Evolutionary conservation across 1,284 basidiomycete genomes (phyloP).

Genomic region (Moesziomyces globuligerus): DNA sequence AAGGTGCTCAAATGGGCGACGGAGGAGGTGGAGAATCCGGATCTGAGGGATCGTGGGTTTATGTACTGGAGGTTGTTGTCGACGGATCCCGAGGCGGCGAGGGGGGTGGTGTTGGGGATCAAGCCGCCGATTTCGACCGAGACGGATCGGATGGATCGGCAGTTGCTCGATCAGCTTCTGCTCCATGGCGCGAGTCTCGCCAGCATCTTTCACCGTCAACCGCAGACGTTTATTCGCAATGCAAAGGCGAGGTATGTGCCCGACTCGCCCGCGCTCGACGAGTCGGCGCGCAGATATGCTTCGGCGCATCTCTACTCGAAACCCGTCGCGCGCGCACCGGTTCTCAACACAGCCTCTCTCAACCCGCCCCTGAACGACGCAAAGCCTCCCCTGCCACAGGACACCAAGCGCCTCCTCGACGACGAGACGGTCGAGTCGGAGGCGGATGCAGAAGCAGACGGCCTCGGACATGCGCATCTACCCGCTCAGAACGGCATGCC

Average conservation of each 20-base stretch:
- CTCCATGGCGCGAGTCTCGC: conserved; percentile 61
- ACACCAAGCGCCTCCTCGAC: background rate
- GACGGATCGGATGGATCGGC: conserved; percentile 84
- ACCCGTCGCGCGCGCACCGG: conserved; percentile 28
- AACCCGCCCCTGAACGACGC: background rate
- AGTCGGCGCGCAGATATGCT: conserved; percentile 50
- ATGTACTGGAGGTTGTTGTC: conserved; percentile 99
- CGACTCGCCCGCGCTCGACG: conserved; percentile 57
- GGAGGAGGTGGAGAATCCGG: conserved; percentile 96
- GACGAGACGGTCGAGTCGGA: background rate
- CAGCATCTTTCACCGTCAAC: conserved; percentile 61
- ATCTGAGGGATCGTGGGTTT: conserved; percentile 94
- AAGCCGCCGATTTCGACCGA: conserved; percentile 98
- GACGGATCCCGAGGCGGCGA: conserved; percentile 84
- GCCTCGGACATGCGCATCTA: background rate
- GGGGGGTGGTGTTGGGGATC: conserved; percentile 87
- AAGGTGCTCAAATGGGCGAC: conserved; percentile 97
- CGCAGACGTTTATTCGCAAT: conserved; percentile 60
- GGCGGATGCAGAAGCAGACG: background rate
- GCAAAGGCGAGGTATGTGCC: conserved; percentile 58
- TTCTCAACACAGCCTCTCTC: conserved; percentile 10
- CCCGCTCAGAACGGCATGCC: too few species aligned
- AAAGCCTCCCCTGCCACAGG: background rate
- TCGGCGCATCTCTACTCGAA: conserved; percentile 57
- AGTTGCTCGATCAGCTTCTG: conserved; percentile 63